Evolutionary conservation across 2,329 filamentous ascomycete genomes (phyloP), one percentile per base, ranked within the genome.

Genomic region (Cadophora sp.): DNA sequence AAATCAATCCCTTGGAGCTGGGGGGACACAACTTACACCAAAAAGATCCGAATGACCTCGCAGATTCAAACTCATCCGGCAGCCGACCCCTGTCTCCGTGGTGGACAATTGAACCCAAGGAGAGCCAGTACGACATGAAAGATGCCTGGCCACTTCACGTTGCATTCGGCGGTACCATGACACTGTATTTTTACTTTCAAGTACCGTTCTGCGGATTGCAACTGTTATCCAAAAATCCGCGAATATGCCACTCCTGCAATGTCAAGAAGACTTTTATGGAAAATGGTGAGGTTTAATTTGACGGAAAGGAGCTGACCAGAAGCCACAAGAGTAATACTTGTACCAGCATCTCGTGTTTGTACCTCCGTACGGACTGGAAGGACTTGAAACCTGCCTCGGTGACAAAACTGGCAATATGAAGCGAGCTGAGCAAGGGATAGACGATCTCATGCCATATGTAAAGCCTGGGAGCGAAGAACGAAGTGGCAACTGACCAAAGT

Each of bases 101-200:
- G 9, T 59, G 16, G 40, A 60, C 34, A 46, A 24, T 29, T 60
- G 58, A 60, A 60, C 24, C 24, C 12, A 46, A 60, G 29, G 31
- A 58, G 8, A 55, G 51, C 12, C 16, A 55, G 27, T 55, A 7
- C 51, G 8, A 14, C 16, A 31, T 31, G 51, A 27, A 55, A 29
- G 51, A 55, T 55, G 27, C 51, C 31, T 31, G 51, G 51, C 51
- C 51, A 55, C 51, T 19, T 55, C 26, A 55, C 14, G 14, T 26
- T 31, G 51, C 50, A 27, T 29, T 27, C 51, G 31, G 31, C 27
- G 51, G 27, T 27, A 14, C 50, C 34, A 8, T 31, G 16, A 14
- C 51, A 55, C 27, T 16, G 51, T 31, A 31, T 16, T 55, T 16
- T 9, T 53, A 27, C 50, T 53, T 53, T 27, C 3, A 24, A 26